phyloP scores from a whole-genome alignment of 2,329 filamentous ascomycete species.

The Septoria petroselini region DNA sequence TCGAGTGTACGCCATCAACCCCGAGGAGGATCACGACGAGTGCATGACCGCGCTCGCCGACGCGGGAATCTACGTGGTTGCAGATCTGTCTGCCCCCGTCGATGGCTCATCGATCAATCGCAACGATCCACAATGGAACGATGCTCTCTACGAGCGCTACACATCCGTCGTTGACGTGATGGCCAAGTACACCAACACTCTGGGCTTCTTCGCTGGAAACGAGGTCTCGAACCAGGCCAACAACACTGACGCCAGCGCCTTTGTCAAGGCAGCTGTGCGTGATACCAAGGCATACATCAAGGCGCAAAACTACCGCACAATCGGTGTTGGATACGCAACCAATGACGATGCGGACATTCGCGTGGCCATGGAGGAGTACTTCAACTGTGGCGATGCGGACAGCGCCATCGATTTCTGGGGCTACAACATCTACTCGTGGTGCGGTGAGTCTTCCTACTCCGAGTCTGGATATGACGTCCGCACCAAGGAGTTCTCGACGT shows the following conservation, averaged over 20 bases:
- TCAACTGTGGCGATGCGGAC: slow-evolving; percentile 75
- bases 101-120: slow-evolving; percentile 75
- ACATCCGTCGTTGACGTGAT: slow-evolving; percentile 78
- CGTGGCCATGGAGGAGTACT: slow-evolving; percentile 79
- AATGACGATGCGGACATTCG: slow-evolving; percentile 87
- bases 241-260: slow-evolving; percentile 88
- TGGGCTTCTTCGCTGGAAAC: slow-evolving; percentile 98
- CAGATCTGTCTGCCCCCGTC: slow-evolving; percentile 77
- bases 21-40: slow-evolving; percentile 68
- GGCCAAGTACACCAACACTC: slow-evolving; percentile 78
- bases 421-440: slow-evolving; percentile 99
- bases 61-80: slow-evolving; percentile 91
- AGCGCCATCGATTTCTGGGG: slow-evolving; percentile 93
- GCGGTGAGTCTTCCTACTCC: slow-evolving; percentile 74
- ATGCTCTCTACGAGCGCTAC: slow-evolving; percentile 75
- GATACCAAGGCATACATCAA: slow-evolving; percentile 95
- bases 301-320: slow-evolving; percentile 67
- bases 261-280: slow-evolving; percentile 95
- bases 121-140: slow-evolving; percentile 73
- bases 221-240: slow-evolving; percentile 86
- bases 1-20: slow-evolving; percentile 91
- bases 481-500: slow-evolving; percentile 81
- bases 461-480: slow-evolving; percentile 77
- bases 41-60: slow-evolving; percentile 83
- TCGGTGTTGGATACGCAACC: slow-evolving; percentile 93